These are phyloP conservation scores for Amaranthus palmeri DNA, from an alignment of 148 eudicot genomes.

Conservation along the genomic window DNA sequence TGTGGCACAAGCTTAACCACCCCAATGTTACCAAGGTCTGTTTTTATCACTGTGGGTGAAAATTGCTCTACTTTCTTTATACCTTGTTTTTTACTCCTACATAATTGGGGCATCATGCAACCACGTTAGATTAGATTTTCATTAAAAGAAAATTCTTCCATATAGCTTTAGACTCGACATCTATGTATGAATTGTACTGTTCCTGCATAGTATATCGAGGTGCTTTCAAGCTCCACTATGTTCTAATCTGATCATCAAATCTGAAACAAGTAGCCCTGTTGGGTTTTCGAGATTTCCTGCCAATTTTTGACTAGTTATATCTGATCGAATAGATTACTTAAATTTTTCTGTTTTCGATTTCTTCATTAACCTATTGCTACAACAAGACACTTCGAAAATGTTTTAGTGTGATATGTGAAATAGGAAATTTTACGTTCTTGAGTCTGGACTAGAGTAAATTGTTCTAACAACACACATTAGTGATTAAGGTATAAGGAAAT, in stretches of 20 bases:
- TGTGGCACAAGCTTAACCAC: conserved; percentile 96
- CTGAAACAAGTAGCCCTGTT: neutral
- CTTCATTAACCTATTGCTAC: neutral
- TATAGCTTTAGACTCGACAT: neutral
- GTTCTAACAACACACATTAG: neutral
- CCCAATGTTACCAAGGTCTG: conserved; percentile 92
- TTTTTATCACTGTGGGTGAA: neutral
- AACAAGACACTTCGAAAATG: neutral
- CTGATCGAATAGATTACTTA: neutral
- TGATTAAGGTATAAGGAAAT: neutral
- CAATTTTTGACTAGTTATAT: neutral
- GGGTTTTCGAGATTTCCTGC: neutral
- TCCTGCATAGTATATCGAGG: neutral
- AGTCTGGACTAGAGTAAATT: neutral
- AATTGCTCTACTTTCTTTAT: neutral
- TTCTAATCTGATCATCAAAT: neutral
- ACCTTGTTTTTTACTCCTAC: neutral
- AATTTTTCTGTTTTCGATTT: neutral
- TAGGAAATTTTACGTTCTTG: neutral
- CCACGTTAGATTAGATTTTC: neutral
- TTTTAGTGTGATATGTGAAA: neutral
- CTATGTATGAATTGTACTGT: neutral
- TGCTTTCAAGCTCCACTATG: neutral
- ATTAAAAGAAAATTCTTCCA: neutral
- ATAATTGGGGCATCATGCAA: neutral